Conservation (phyloP, 768 basidiomycete species). For the Kondoa subrosea region DNA sequence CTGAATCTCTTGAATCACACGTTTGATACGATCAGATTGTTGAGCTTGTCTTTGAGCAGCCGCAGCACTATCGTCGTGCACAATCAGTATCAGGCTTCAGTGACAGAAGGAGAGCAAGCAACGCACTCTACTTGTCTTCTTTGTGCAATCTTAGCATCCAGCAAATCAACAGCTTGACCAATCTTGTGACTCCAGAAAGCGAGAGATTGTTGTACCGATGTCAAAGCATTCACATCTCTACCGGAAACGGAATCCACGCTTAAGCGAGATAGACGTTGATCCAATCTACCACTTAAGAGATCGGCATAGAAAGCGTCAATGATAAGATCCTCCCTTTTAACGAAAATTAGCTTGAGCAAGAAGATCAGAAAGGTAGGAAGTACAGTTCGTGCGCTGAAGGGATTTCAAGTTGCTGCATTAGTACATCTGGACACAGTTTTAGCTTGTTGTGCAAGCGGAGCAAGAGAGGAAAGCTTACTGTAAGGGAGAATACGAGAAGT, state of each 20-base stretch:
- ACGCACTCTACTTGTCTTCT: slow-evolving; percentile 14
- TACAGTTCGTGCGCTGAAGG: slow-evolving; percentile 12
- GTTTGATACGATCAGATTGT: not conserved
- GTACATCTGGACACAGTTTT: not conserved
- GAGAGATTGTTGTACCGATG: not conserved
- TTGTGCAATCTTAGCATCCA: slow-evolving; percentile 7
- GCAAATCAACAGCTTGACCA: not conserved
- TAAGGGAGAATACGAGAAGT: slow-evolving; percentile 39
- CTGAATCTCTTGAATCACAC: not conserved
- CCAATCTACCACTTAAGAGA: slow-evolving; percentile 73
- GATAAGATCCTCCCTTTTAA: slow-evolving; percentile 59
- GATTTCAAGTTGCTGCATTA: not conserved
- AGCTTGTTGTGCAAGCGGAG: not conserved
- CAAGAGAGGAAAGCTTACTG: slow-evolving; percentile 2
- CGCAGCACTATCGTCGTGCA: not conserved
- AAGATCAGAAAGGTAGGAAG: slow-evolving; percentile 47
- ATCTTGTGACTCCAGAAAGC: slow-evolving; percentile 8
- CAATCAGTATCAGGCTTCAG: not conserved
- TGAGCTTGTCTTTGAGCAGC: not conserved
- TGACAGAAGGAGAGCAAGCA: not conserved
- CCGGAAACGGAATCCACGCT: slow-evolving; percentile 89
- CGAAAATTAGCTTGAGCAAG: not conserved
- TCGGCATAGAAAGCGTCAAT: slow-evolving; percentile 92
- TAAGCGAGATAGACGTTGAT: slow-evolving; percentile 75
- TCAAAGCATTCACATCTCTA: slow-evolving; percentile 45